Evolutionary conservation across 345 rosid species (phyloP).

Genomic region (Eucalyptus dawsonii): DNA sequence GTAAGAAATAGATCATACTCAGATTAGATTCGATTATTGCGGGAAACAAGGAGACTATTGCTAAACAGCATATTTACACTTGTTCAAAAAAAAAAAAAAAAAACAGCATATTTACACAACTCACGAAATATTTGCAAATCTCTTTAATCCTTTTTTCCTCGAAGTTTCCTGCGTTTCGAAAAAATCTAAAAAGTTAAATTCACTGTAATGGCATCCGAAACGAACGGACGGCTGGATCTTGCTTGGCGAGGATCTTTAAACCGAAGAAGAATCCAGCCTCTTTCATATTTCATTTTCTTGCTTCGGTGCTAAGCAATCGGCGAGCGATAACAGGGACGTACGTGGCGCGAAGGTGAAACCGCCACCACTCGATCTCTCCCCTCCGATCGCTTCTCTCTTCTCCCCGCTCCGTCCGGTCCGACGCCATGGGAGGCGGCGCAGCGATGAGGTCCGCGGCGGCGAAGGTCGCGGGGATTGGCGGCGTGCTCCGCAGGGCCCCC

Average conservation of each 20-base stretch:
- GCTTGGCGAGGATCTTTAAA: not conserved
- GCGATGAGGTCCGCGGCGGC: slow-evolving; percentile 17
- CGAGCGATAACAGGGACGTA: not conserved
- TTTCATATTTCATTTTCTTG: not conserved
- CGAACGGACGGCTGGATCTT: not conserved
- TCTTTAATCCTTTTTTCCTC: not conserved
- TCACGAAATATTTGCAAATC: not conserved
- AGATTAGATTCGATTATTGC: not conserved
- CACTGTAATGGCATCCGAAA: not conserved
- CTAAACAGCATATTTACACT: not conserved
- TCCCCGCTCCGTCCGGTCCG: not conserved
- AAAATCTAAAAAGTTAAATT: too few relatives aligned
- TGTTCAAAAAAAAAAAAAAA: too few relatives aligned
- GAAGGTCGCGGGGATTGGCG: slow-evolving; percentile 45
- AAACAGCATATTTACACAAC: not conserved
- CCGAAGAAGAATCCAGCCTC: not conserved
- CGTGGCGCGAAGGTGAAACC: not conserved
- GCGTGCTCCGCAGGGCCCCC: slow-evolving; percentile 19
- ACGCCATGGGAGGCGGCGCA: slow-evolving; percentile 55
- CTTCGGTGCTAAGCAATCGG: not conserved
- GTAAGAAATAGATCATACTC: not conserved
- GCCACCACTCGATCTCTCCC: not conserved
- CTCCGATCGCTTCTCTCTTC: not conserved
- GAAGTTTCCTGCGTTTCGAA: not conserved
- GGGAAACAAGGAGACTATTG: not conserved